Percentiles rank a stretch among this genome's conserved stretches.
Conservation (phyloP, 768 basidiomycete species). For the Podaxis pistillaris region DNA sequence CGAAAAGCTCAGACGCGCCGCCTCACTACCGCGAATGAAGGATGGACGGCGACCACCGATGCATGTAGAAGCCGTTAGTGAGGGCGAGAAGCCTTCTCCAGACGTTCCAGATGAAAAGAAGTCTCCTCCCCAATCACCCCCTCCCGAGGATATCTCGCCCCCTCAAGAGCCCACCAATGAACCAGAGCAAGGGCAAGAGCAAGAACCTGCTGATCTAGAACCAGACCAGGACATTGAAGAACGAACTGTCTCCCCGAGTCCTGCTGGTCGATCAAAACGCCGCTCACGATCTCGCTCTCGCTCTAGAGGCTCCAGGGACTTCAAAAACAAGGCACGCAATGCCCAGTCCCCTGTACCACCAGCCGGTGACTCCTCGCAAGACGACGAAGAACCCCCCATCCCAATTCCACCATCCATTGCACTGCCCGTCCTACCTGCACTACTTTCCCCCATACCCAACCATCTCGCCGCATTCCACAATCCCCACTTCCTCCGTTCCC, state of each 20-base stretch:
- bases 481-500: constrained; percentile 47
- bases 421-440: constrained; percentile 43
- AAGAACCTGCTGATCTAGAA: constrained; percentile 19
- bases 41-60: constrained; percentile 86
- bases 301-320: constrained; percentile 73
- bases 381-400: constrained; percentile 44
- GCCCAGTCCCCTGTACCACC: constrained; percentile 44
- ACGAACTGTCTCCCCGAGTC: constrained; percentile 42
- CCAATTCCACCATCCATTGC: constrained; percentile 33
- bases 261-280: constrained; percentile 54
- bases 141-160: constrained; percentile 17
- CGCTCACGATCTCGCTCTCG: constrained; percentile 77
- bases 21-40: constrained; percentile 89
- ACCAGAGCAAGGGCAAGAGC: constrained; percentile 19
- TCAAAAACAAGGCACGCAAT: constrained; percentile 58
- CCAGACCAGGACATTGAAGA: constrained; percentile 31
- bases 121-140: constrained; percentile 26
- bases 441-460: constrained; percentile 52
- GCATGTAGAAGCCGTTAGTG: constrained; percentile 80
- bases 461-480: constrained; percentile 43
- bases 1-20: constrained; percentile 88
- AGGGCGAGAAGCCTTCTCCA: constrained; percentile 59
- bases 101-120: constrained; percentile 36
- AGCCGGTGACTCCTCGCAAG: constrained; percentile 72
- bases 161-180: constrained; percentile 11